Percentiles rank a stretch among this genome's conserved stretches.
phyloP scores from a whole-genome alignment of 225 moss, liverwort and hornwort species.

The Bryum argenteum region DNA sequence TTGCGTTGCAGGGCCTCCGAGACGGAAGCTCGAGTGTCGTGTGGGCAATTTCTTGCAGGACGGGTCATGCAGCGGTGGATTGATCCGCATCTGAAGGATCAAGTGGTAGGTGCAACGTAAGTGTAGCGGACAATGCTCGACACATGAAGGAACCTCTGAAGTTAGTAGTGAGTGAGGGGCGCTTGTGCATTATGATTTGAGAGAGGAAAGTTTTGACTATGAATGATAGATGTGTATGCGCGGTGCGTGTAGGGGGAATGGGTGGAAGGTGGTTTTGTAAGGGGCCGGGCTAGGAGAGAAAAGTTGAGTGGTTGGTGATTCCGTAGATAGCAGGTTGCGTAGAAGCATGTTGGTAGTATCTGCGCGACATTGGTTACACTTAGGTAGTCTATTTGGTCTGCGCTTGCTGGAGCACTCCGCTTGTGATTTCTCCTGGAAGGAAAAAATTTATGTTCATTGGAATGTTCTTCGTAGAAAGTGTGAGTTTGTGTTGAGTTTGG shows the following conservation, averaged over 20 bases:
- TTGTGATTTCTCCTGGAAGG: constrained; percentile 12
- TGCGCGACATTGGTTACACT: constrained; percentile 17
- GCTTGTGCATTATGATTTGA: constrained; percentile 10
- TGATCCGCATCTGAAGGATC: constrained; percentile 20
- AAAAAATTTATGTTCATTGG: constrained; percentile 22
- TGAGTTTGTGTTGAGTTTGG: neutral
- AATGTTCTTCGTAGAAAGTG: neutral
- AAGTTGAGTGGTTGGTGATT: neutral
- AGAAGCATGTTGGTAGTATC: constrained; percentile 4
- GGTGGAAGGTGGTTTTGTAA: constrained; percentile 18
- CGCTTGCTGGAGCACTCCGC: constrained; percentile 13
- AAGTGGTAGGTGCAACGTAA: constrained; percentile 1
- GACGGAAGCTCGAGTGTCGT: constrained; percentile 19
- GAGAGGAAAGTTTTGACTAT: constrained; percentile 8
- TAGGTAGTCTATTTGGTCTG: constrained; percentile 2
- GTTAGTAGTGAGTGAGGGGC: constrained; percentile 1
- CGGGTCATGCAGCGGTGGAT: neutral
- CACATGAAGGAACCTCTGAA: neutral
- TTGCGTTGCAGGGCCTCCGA: neutral
- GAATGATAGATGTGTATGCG: constrained; percentile 6
- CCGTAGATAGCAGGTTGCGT: constrained; percentile 14
- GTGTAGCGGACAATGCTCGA: neutral
- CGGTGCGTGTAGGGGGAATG: neutral
- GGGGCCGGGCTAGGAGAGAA: neutral
- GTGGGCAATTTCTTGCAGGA: constrained; percentile 27